Percentiles rank a stretch among this genome's conserved stretches.
Evolutionary conservation across 495 filamentous ascomycete species (phyloP).

Genomic region (Rhizodiscina lignyota): DNA sequence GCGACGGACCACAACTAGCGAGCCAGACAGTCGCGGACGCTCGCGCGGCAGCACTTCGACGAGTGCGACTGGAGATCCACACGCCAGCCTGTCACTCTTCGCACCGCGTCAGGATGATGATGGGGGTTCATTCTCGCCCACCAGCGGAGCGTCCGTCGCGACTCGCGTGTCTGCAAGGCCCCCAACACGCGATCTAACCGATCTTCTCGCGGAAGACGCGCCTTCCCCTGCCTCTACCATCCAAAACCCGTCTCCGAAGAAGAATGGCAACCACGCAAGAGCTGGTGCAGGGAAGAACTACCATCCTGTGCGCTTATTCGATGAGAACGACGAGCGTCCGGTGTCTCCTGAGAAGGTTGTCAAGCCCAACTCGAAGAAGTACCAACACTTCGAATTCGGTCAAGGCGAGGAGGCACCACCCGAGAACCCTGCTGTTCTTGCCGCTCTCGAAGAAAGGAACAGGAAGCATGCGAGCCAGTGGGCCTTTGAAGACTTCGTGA

Average conservation of each 20-base stretch:
- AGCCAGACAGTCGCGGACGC: conserved; percentile 25
- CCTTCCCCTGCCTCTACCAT: conserved; percentile 5
- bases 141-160: conserved; percentile 27
- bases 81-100: conserved; percentile 63
- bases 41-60: conserved; percentile 26
- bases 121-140: conserved; percentile 18
- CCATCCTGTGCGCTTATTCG: conserved; percentile 53
- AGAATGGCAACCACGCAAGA: conserved; percentile 36
- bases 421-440: no score
- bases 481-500: conserved; percentile 74
- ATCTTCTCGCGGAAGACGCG: conserved; percentile 33
- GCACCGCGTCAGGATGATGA: conserved; percentile 38
- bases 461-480: conserved; percentile 54
- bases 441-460: conserved; percentile 15
- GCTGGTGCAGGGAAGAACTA: conserved; percentile 53
- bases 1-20: conserved; percentile 26
- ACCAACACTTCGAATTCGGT: conserved; percentile 73
- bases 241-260: conserved; percentile 29
- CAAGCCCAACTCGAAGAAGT: conserved; percentile 54
- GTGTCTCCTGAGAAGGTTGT: conserved; percentile 29
- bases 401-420: conserved; percentile 37
- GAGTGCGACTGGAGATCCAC: conserved; percentile 43
- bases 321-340: conserved; percentile 30
- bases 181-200: conserved; percentile 41
- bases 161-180: conserved; percentile 42